These are phyloP conservation scores for Boletales sp. DNA, from an alignment of 768 basidiomycete species.

Conservation along the genomic window DNA sequence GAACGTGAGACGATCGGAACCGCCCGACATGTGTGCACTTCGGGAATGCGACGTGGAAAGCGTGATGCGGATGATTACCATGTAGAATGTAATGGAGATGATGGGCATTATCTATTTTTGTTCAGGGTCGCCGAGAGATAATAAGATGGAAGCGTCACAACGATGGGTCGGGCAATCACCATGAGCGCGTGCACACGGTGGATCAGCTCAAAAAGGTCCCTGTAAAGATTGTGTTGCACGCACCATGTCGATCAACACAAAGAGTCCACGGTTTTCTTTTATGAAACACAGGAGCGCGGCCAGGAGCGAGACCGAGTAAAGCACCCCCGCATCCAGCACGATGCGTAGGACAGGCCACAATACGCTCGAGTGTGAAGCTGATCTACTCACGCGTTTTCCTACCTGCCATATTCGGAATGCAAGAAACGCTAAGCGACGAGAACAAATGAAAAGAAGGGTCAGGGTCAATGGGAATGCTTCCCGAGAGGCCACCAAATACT, in stretches of 20 bases:
- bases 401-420: constrained; percentile 25
- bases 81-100: constrained; percentile 25
- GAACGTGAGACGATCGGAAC: neutral
- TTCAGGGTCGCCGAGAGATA: neutral
- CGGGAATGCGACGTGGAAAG: constrained; percentile 4
- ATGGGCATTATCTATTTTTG: constrained; percentile 18
- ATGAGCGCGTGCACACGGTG: no score
- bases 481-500: neutral
- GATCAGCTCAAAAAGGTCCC: neutral
- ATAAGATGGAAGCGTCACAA: neutral
- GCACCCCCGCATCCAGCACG: constrained; percentile 21
- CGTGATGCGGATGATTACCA: constrained; percentile 23
- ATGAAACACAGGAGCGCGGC: constrained; percentile 23
- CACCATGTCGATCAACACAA: constrained; percentile 25
- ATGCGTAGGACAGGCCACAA: constrained; percentile 18
- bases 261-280: constrained; percentile 14
- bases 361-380: constrained; percentile 3
- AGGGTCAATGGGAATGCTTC: neutral
- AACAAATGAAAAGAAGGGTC: no score
- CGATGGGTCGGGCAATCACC: neutral
- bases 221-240: neutral
- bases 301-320: constrained; percentile 22
- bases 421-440: constrained; percentile 13
- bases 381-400: constrained; percentile 5
- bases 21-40: neutral